Evolutionary conservation across 371 early-diverging fungal genomes (phyloP).

Genomic region (Umbelopsis sp.): DNA sequence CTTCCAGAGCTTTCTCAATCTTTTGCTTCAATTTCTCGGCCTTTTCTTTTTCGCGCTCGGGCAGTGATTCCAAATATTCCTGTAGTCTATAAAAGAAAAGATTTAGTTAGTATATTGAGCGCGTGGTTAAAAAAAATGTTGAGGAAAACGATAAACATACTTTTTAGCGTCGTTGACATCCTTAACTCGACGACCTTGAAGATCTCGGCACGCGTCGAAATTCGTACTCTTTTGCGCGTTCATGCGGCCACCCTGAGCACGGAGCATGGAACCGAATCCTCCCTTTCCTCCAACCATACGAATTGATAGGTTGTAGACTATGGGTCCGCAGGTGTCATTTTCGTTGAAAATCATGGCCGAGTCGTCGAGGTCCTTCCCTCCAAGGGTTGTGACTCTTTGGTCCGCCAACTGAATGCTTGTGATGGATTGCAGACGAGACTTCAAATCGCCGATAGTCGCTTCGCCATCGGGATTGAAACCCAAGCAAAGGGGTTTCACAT

Average conservation of each 20-base stretch:
- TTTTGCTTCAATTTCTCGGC: constrained; percentile 75
- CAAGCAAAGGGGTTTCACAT: constrained; percentile 32
- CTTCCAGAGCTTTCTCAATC: constrained; percentile 81
- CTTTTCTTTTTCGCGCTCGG: constrained; percentile 70
- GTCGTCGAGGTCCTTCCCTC: constrained; percentile 43
- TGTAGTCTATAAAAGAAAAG: constrained; percentile 60
- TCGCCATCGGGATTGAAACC: constrained; percentile 23
- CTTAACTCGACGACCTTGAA: constrained; percentile 87
- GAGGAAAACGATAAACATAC: constrained; percentile 40
- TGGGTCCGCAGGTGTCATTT: constrained; percentile 22
- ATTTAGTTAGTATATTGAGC: not conserved
- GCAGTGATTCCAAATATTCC: constrained; percentile 74
- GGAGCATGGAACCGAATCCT: constrained; percentile 94
- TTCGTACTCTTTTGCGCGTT: constrained; percentile 89
- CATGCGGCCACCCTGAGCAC: constrained; percentile 95
- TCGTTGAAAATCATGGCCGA: constrained; percentile 28
- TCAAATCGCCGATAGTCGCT: constrained; percentile 31
- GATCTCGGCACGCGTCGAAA: constrained; percentile 92
- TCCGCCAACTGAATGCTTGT: constrained; percentile 50
- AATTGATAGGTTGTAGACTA: constrained; percentile 41
- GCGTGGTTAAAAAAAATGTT: not conserved
- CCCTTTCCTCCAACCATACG: constrained; percentile 87
- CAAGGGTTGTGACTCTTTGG: constrained; percentile 47
- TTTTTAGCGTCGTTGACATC: constrained; percentile 89
- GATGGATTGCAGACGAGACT: constrained; percentile 36